Evolutionary conservation across 495 filamentous ascomycete genomes (phyloP), one percentile per base, ranked within the genome.

Genomic region (Lasiosphaeria ovina): DNA sequence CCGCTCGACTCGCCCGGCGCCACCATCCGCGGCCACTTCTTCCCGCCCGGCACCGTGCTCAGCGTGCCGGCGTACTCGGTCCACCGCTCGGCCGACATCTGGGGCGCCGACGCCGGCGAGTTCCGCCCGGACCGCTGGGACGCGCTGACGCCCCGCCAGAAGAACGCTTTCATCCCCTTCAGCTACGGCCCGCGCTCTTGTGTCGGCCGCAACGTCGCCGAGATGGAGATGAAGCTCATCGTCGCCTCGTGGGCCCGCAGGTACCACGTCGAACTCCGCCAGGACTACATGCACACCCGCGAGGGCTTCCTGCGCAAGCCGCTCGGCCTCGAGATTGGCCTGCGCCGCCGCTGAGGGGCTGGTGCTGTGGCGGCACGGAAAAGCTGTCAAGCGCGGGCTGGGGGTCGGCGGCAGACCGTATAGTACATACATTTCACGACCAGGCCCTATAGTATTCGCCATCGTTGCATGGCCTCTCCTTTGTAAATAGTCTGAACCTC

Each of bases 221-320:
- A 96, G 81, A 95, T 97, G 91, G 92, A 96, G 71, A 78, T 97
- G 75, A 85, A 87, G 62, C 80, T 93, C 52, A 94, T 95, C 59
- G 86, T 86, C 44, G 83, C 82, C 3, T 91, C 89, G 14, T 89
- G 93, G 69, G 90, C 89, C 70, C 72, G 85, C 34, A 72, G 89
- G 56, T 97, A 89, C 68, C 85, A 91, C 34, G 92, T 93, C 66
- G 78, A 83, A 64, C 69, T 93, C 48, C 72, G 86, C 65, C 89
- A 94, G 77, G 82, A 83, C 4, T 75, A 74, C 34, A 82, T 95
- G 86, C 81, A 90, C 71, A 94, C 90, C 0, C 77, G 87, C 48
- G 92, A 97, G 77, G 92, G 92, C 0, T 97, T 97, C 75, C 76
- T 97, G 76, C 80, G 92, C 69, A 97, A 97, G 83, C 92, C 92